Conservation (phyloP, 352 stramenopile species). For the Phytophthora idaei region DNA sequence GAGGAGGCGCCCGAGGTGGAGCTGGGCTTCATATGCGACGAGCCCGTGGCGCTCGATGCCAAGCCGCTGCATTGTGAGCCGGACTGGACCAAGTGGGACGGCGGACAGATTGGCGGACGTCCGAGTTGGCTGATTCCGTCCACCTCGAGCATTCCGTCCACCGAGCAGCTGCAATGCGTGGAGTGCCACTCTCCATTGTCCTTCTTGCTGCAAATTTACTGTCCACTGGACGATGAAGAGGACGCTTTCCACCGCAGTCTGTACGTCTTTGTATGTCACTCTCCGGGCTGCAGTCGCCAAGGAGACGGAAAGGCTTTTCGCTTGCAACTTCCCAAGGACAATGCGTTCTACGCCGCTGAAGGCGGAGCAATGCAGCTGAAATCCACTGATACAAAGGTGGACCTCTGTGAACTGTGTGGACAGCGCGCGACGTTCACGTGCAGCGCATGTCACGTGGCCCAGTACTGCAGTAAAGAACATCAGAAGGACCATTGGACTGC, state of each 20-base stretch:
- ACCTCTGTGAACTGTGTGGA: constrained; percentile 64
- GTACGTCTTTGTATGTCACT: constrained; percentile 93
- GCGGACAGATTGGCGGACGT: constrained; percentile 89
- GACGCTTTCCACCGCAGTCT: constrained; percentile 94
- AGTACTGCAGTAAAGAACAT: constrained; percentile 80
- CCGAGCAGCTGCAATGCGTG: constrained; percentile 50
- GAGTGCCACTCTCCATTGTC: constrained; percentile 59
- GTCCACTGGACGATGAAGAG: constrained; percentile 83
- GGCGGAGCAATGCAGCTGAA: constrained; percentile 41
- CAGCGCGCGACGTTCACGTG: constrained; percentile 72
- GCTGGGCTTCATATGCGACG: constrained; percentile 69
- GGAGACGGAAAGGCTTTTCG: constrained; percentile 81
- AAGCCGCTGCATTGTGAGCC: constrained; percentile 49
- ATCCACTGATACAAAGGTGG: constrained; percentile 7
- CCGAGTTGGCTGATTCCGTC: constrained; percentile 89
- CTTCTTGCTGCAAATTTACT: constrained; percentile 94
- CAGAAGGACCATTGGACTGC: constrained; percentile 82
- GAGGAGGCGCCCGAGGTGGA: constrained; percentile 59
- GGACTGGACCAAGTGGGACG: constrained; percentile 92
- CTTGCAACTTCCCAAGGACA: constrained; percentile 87
- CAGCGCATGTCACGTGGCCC: constrained; percentile 71
- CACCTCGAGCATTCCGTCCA: constrained; percentile 39
- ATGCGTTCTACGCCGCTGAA: constrained; percentile 88
- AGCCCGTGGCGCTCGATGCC: constrained; percentile 28
- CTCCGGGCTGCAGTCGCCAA: constrained; percentile 53